Evolutionary conservation across 2,329 filamentous ascomycete species (phyloP).

Genomic region (Diaporthe sp.): DNA sequence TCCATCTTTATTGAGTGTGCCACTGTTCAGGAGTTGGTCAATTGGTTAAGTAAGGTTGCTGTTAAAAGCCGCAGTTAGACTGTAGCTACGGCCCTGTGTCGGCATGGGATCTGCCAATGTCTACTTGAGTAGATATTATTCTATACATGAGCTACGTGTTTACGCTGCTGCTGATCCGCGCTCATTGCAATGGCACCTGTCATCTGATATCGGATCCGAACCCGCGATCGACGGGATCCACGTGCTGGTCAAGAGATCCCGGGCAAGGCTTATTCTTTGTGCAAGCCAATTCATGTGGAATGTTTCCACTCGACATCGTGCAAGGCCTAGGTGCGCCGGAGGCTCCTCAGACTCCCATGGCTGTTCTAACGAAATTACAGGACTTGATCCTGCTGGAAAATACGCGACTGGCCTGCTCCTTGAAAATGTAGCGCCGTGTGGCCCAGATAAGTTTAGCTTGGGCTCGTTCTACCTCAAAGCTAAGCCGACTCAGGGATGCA

Average conservation of each 20-base stretch:
- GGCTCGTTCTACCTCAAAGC: neutral
- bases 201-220: neutral
- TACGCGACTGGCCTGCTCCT: conserved; percentile 15
- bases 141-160: neutral
- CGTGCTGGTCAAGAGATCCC: neutral
- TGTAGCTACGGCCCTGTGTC: neutral
- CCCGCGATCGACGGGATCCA: neutral
- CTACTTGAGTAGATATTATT: neutral
- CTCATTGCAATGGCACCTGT: neutral
- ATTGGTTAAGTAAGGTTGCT: neutral
- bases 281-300: neutral
- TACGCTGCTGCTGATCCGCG: neutral
- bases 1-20: neutral
- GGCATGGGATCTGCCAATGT: neutral
- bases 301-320: neutral
- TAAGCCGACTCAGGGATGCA: conserved; percentile 4
- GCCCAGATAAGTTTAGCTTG: conserved; percentile 25
- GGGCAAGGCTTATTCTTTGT: neutral
- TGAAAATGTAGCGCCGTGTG: neutral
- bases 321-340: neutral
- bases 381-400: conserved; percentile 5
- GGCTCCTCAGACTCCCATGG: neutral
- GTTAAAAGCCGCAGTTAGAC: neutral
- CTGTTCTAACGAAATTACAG: neutral
- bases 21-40: neutral